These are phyloP conservation scores for Nothophaeocryptopus gaeumannii DNA, from an alignment of 2,329 filamentous ascomycete genomes.

Conservation along the genomic window DNA sequence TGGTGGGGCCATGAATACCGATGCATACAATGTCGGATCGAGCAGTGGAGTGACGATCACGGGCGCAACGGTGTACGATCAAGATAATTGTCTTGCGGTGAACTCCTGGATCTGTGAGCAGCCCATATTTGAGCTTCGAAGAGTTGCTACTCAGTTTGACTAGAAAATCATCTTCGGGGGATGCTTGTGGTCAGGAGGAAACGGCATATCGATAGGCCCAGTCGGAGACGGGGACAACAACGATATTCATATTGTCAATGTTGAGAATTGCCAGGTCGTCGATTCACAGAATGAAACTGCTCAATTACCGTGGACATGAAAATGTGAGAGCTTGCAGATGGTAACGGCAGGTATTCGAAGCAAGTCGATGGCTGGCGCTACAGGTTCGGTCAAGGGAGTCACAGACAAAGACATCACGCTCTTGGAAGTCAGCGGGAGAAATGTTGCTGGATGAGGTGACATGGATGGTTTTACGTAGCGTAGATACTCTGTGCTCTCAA, in stretches of 20 bases:
- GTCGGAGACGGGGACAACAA: slow-evolving; percentile 53
- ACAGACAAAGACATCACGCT: slow-evolving; percentile 55
- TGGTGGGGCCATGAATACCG: slow-evolving; percentile 31
- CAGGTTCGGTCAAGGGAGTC: slow-evolving; percentile 51
- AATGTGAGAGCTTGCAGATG: no score
- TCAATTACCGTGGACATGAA: slow-evolving; percentile 7
- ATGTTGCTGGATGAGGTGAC: no score
- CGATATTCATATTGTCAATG: slow-evolving; percentile 48
- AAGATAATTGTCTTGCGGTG: slow-evolving; percentile 34
- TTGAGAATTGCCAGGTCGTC: slow-evolving; percentile 44
- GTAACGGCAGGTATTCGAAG: slow-evolving; percentile 40
- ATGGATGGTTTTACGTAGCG: no score
- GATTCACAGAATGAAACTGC: slow-evolving; percentile 48
- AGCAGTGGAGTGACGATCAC: slow-evolving; percentile 26
- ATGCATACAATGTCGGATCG: slow-evolving; percentile 32
- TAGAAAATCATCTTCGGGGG: slow-evolving; percentile 20
- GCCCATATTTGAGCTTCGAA: slow-evolving; percentile 40
- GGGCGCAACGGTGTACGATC: slow-evolving; percentile 30
- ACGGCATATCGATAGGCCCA: slow-evolving; percentile 32
- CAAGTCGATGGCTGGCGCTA: slow-evolving; percentile 51
- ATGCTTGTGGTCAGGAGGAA: slow-evolving; percentile 23
- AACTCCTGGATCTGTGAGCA: slow-evolving; percentile 33
- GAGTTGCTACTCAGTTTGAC: slow-evolving; percentile 5
- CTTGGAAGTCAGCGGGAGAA: no score
- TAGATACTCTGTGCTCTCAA: no score